A percentile compares a stretch with the other conserved stretches of the same genome.
Conservation (phyloP, 2,329 filamentous ascomycete genomes). For the Pseudogymnoascus sp. region DNA sequence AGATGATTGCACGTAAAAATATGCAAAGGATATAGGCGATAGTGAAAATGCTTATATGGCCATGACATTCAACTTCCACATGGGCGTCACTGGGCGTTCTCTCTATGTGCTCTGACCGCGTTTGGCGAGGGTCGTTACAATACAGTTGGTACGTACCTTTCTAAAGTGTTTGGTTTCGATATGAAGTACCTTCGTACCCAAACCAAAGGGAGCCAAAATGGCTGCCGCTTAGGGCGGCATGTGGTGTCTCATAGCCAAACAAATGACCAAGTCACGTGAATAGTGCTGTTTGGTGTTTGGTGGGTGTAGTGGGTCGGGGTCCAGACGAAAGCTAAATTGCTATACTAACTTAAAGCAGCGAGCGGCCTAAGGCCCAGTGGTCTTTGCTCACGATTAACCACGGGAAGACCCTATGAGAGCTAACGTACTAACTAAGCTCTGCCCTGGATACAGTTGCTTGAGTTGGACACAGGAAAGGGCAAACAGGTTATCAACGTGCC, state of each 20-base stretch:
- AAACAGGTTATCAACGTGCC: background rate
- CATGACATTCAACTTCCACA: background rate
- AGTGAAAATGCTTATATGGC: conserved; percentile 3
- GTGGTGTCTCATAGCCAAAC: background rate
- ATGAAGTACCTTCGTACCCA: background rate
- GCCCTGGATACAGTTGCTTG: background rate
- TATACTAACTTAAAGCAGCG: background rate
- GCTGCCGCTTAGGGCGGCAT: background rate
- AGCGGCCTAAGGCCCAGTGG: background rate
- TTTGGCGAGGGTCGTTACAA: background rate
- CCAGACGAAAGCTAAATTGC: background rate
- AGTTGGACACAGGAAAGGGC: background rate
- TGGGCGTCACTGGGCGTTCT: background rate
- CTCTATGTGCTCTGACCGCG: background rate
- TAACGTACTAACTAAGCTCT: conserved; percentile 2
- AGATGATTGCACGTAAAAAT: conserved; percentile 11
- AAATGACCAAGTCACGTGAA: background rate
- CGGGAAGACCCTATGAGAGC: conserved; percentile 2
- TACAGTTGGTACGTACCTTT: background rate
- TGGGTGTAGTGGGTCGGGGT: background rate
- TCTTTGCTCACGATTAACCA: conserved; percentile 4
- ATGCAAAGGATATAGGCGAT: background rate
- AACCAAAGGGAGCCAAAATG: background rate
- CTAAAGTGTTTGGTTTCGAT: background rate
- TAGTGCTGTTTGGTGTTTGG: background rate